Percentiles rank a stretch among this genome's conserved stretches.
Conservation (phyloP, 2,329 filamentous ascomycete species). For the Penicillium sp. region DNA sequence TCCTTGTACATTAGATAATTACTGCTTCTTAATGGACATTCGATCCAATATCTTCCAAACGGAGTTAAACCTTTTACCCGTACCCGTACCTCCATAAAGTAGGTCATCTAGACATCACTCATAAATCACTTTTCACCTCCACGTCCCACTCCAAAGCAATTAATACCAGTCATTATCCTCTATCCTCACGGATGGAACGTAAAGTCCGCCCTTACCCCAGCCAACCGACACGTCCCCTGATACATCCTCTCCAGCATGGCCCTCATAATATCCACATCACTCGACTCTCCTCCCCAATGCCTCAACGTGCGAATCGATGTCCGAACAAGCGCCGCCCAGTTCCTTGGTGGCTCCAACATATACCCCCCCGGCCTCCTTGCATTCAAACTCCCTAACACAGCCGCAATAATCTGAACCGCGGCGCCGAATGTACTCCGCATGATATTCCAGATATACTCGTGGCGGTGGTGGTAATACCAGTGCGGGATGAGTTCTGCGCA, state of each 20-base stretch:
- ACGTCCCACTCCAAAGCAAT: not conserved
- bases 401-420: conserved; percentile 26
- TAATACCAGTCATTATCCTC: no score
- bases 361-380: conserved; percentile 7
- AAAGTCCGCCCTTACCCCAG: conserved; percentile 19
- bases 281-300: conserved; percentile 25
- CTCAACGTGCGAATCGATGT: conserved; percentile 24
- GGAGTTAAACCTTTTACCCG: not conserved
- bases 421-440: conserved; percentile 24
- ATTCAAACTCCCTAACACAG: conserved; percentile 22
- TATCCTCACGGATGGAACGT: no score
- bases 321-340: conserved; percentile 28
- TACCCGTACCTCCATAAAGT: not conserved
- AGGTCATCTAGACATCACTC: not conserved
- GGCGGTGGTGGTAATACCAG: conserved; percentile 28
- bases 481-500: conserved; percentile 25
- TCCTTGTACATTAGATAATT: conserved; percentile 16
- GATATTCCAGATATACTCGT: conserved; percentile 30
- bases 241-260: conserved; percentile 29
- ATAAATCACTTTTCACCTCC: not conserved
- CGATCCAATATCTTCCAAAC: not conserved
- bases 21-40: conserved; percentile 10
- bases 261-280: conserved; percentile 28
- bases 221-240: conserved; percentile 27
- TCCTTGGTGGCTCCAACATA: conserved; percentile 17